Percentiles rank a stretch among this genome's conserved stretches.
phyloP scores from a whole-genome alignment of 1,284 basidiomycete genomes.

The Dichomitus squalens region DNA sequence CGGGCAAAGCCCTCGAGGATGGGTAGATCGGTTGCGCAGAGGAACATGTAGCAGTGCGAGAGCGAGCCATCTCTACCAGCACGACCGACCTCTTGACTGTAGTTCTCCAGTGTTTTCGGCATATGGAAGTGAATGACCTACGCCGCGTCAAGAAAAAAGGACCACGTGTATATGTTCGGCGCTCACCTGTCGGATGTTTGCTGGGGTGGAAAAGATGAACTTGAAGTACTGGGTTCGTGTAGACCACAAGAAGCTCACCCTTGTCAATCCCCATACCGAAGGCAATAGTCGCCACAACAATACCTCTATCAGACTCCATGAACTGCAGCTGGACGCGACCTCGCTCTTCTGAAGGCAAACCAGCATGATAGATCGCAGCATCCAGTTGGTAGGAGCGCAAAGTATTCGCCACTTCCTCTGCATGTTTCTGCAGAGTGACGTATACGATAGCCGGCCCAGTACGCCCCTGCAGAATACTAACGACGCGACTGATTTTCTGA shows the following conservation, averaged over 20 bases:
- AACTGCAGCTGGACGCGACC: slow-evolving; percentile 60
- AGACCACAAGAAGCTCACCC: slow-evolving; percentile 34
- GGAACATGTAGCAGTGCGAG: slow-evolving; percentile 60
- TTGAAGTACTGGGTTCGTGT: background rate
- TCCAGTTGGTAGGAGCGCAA: slow-evolving; percentile 49
- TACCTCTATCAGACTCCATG: slow-evolving; percentile 62
- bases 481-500: slow-evolving; percentile 42
- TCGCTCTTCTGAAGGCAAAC: slow-evolving; percentile 58
- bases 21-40: slow-evolving; percentile 43
- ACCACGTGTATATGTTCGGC: background rate
- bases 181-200: slow-evolving; percentile 37
- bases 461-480: slow-evolving; percentile 51
- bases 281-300: slow-evolving; percentile 71
- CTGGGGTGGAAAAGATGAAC: slow-evolving; percentile 3
- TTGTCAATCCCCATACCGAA: slow-evolving; percentile 82
- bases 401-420: slow-evolving; percentile 61
- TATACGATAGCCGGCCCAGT: slow-evolving; percentile 65
- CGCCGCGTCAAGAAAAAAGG: background rate
- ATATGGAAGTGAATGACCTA: slow-evolving; percentile 73
- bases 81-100: slow-evolving; percentile 78
- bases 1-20: slow-evolving; percentile 48
- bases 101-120: slow-evolving; percentile 65
- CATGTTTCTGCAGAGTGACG: slow-evolving; percentile 64
- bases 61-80: slow-evolving; percentile 72
- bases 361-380: slow-evolving; percentile 73